phyloP scores from a whole-genome alignment of 2,329 filamentous ascomycete genomes.

The Teratosphaeria pseudoeucalypti region DNA sequence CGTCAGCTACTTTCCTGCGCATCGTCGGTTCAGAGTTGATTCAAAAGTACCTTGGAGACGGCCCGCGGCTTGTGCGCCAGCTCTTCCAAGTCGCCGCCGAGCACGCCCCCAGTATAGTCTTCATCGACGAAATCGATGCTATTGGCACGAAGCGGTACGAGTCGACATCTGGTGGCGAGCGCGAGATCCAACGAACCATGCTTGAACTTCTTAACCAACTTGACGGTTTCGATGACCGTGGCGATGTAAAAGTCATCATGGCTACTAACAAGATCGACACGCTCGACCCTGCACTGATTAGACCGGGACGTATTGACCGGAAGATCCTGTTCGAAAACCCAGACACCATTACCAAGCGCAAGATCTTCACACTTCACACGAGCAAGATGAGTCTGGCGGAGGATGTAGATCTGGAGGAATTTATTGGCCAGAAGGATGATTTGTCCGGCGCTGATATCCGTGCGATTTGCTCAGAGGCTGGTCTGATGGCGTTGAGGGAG shows the following conservation, averaged over 20 bases:
- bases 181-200: conserved; percentile 97
- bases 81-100: conserved; percentile 94
- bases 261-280: conserved; percentile 99
- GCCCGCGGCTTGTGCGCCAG: conserved; percentile 86
- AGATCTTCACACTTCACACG: conserved; percentile 97
- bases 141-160: conserved; percentile 99
- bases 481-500: conserved; percentile 86
- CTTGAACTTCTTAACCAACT: conserved; percentile 95
- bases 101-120: conserved; percentile 92
- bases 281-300: conserved; percentile 88
- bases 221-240: conserved; percentile 95
- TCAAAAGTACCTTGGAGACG: conserved; percentile 96
- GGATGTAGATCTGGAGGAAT: conserved; percentile 97
- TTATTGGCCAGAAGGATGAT: conserved; percentile 97
- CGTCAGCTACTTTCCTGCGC: conserved; percentile 94
- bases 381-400: conserved; percentile 96
- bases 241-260: conserved; percentile 99
- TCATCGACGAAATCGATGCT: conserved; percentile 98
- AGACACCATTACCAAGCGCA: conserved; percentile 83
- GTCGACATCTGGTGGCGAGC: conserved; percentile 89
- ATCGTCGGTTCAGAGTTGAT: conserved; percentile 97
- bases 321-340: conserved; percentile 80
- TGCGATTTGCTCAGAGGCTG: conserved; percentile 95
- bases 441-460: conserved; percentile 96
- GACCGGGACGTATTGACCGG: conserved; percentile 93